Evolutionary conservation across 208 protist species (phyloP), one percentile per base, ranked within the genome.

Genomic region (Leishmania arabica): DNA sequence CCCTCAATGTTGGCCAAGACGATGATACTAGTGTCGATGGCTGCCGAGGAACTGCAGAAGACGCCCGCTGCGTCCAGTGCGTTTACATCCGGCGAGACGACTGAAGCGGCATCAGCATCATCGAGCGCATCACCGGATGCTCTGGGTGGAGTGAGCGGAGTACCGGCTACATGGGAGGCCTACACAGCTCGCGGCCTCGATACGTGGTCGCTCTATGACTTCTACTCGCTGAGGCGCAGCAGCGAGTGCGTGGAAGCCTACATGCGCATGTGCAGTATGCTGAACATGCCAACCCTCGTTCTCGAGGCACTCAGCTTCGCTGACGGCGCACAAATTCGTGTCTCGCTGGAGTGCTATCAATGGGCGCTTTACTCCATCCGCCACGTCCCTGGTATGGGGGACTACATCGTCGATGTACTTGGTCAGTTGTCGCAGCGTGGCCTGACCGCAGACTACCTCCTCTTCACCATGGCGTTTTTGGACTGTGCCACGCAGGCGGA

Each of bases 131-230:
- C 37, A 27, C 37, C 69, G 69, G 69, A 74, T 45, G 69, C 69
- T 70, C 34, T 70, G 7, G 40, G 66, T 51, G 71, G 60, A n/a
- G 71, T 24, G 11, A 51, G 45, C 60, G 84, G 37, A 42, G 15
- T 34, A 7, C 37, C 66, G 2, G 60, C 81, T 3, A 62, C 53
- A 5, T 70, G 72, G n/a, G 74, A 82, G 47, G 70, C 62, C 42
- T 75, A 86, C 47, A 80, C 83, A 65, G 81, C 88, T 73, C 82
- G 75, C n/a, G 95, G 95, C 69, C 79, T 93, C 65, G 95, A 98
- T 56, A 77, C 89, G 62, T 98, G 95, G 94, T 85, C 89, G 9
- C 89, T 98, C 24, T 98, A 88, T 82, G 95, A 98, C 81, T 97
- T 98, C 82, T 98, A 95, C 81, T 77, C 90, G 53, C 82, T 97